These are phyloP conservation scores for Sungouiozyma intestinalis DNA, from an alignment of 805 yeast genomes.

Conservation along the genomic window DNA sequence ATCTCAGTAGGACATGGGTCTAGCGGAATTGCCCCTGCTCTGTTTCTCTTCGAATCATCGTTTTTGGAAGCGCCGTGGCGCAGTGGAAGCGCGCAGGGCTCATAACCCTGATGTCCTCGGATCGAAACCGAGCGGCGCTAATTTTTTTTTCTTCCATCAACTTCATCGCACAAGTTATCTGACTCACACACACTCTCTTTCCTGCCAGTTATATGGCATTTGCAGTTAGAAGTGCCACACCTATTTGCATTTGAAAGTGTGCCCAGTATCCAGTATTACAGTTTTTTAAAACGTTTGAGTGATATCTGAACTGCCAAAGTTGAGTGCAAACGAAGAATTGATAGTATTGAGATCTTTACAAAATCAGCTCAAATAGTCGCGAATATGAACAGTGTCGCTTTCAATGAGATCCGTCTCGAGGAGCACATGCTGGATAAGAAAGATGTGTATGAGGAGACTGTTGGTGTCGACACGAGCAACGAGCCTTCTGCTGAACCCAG, in stretches of 20 bases:
- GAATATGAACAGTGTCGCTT: neutral
- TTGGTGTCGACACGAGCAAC: neutral
- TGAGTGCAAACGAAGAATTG: too few species aligned
- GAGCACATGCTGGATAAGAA: neutral
- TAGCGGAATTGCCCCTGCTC: neutral
- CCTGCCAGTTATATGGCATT: too few species aligned
- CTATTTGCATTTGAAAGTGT: too few species aligned
- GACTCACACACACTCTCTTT: too few species aligned
- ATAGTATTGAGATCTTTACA: too few species aligned
- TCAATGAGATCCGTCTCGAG: neutral
- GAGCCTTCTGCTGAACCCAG: neutral
- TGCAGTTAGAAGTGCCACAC: too few species aligned
- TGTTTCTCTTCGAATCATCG: neutral
- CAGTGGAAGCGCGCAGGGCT: constrained; percentile 99
- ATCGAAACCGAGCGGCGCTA: constrained; percentile 96
- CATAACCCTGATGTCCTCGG: constrained; percentile 97
- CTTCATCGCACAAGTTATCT: too few species aligned
- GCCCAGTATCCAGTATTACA: too few species aligned
- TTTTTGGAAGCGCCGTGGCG: constrained; percentile 77
- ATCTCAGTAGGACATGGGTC: too few species aligned
- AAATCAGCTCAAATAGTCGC: too few species aligned
- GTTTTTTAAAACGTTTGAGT: too few species aligned
- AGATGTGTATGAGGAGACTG: neutral
- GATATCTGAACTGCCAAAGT: too few species aligned
- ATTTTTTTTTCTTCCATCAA: constrained; percentile 10